phyloP scores from a whole-genome alignment of 1,284 basidiomycete genomes.

The Chondrostereum purpureum region DNA sequence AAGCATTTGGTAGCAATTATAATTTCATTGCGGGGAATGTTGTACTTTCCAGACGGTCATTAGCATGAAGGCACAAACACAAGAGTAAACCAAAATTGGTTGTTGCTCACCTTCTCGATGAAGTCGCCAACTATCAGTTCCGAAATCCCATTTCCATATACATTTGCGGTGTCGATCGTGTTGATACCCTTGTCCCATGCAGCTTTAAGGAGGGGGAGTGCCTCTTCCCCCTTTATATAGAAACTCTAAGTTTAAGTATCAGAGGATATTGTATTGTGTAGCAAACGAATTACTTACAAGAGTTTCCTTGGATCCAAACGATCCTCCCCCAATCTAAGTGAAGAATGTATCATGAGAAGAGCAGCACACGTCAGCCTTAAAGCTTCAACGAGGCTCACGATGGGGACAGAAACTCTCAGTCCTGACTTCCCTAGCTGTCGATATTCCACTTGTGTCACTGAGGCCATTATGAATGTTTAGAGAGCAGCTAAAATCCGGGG shows the following conservation, averaged over 20 bases:
- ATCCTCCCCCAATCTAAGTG: conserved; percentile 5
- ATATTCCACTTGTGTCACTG: not conserved
- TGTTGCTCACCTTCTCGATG: conserved; percentile 21
- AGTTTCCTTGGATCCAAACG: conserved; percentile 5
- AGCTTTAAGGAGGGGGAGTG: conserved; percentile 10
- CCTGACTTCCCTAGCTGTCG: conserved; percentile 1
- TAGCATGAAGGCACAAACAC: conserved; percentile 1
- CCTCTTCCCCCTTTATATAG: conserved; percentile 5
- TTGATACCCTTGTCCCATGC: conserved; percentile 15
- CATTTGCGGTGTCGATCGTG: conserved; percentile 12
- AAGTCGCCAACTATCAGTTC: not conserved
- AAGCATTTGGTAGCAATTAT: conserved; percentile 37
- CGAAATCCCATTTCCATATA: conserved; percentile 1
- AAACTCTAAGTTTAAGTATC: conserved; percentile 17
- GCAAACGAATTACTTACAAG: conserved; percentile 19
- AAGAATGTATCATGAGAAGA: not conserved
- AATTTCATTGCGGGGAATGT: conserved; percentile 52
- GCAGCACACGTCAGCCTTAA: conserved; percentile 11
- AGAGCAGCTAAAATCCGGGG: too few relatives aligned
- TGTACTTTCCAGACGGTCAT: conserved; percentile 26
- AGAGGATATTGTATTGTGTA: conserved; percentile 29
- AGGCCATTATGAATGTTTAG: not conserved
- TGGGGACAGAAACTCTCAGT: conserved; percentile 2
- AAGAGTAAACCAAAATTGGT: not conserved
- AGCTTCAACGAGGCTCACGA: conserved; percentile 1